Evolutionary conservation across 202 grass and related monocot genomes (phyloP), one percentile per base, ranked within the genome.

Genomic region (Setaria italica): DNA sequence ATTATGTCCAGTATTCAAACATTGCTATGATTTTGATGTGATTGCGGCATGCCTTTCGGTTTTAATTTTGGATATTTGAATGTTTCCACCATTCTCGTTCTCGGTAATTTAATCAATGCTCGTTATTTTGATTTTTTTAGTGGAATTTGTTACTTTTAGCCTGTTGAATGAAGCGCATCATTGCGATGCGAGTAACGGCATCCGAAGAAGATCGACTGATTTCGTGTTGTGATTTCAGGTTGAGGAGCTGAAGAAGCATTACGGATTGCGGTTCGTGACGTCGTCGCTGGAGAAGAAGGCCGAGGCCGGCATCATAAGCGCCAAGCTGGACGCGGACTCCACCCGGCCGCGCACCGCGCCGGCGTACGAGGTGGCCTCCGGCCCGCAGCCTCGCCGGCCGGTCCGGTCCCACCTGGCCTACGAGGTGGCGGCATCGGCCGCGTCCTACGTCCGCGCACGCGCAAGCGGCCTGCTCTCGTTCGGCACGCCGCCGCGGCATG

Each of bases 251-350:
- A 87, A 74, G 63, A 90, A 80, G 57, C 90, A 90, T 70, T 92
- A 96, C 80, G 85, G 84, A 6, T 46, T 99, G 62, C 57, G 70
- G 17, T 90, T 88, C 81, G 78, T 87, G 80, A 96, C 92, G 4
- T 96, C 97, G 25, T 99, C 97, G 46, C 46, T 99, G 50, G 68
- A 90, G 65, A 99, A 90, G 87, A 99, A 94, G 78, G 88, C 79
- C 5, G 88, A 87, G 77, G 88, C 80, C 15, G 78, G 65, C 62
- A 77, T 67, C 47, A 77, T 80, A 5, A 78, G 25, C 6, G 68
- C 86, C 34, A 85, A 76, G 79, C 46, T 92, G 35, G 94, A 97
- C 50, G 46, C n/a, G 9, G 91, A 95, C 51, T 94, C 93, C 3
- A 88, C 90, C 37, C 80, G 73, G 50, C 85, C 80, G 53, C 42